Evolutionary conservation across 768 basidiomycete species (phyloP), one percentile per base, ranked within the genome.

Genomic region (Neoboletus magnificus): DNA sequence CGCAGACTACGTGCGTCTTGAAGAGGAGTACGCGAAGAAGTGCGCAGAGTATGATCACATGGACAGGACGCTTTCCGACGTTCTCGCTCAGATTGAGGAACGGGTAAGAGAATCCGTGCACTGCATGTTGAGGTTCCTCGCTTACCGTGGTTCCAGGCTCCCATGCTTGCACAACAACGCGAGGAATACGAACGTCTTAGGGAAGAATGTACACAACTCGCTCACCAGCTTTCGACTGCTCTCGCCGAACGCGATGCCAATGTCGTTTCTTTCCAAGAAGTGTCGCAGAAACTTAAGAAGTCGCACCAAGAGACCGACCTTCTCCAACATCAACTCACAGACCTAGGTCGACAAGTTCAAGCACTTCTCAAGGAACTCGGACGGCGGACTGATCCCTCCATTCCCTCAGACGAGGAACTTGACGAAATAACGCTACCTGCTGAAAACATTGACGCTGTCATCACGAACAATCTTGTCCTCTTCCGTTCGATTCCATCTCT

Each of bases 81-180:
- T 98, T 22, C 79, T 96, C 4, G 84, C 86, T 57, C 91, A 98
- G 73, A 91, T 98, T 53, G 88, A 95, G 69, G 96, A 96, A 75
- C 77, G 89, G 70, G 91, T 92, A 65, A 47, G 59, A 1, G 54
- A n/a, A 23, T 27, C 22, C 29, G 6, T 59, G 11, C 29, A 11
- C 27, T 45, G 7, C 11, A 9, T 36, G 7, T 25, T 10, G 3
- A 9, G 1, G 6, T 5, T 2, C 16, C 20, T 48, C 23, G 36
- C 35, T 61, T 32, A 54, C 37, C 55, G 22, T 50, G 48, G 2
- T 57, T 29, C 5, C 60, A 97, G 94, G 93, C 93, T 15, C 96
- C 96, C 10, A 79, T 93, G 25, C 79, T 99, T 9, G 85, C 88
- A 16, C 90, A 96, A 70, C 96, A 98, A 73, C 87, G 91, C 20